Base-by-base conservation (phyloP, 306 rosid species). In the Cucurbita pepo region DNA sequence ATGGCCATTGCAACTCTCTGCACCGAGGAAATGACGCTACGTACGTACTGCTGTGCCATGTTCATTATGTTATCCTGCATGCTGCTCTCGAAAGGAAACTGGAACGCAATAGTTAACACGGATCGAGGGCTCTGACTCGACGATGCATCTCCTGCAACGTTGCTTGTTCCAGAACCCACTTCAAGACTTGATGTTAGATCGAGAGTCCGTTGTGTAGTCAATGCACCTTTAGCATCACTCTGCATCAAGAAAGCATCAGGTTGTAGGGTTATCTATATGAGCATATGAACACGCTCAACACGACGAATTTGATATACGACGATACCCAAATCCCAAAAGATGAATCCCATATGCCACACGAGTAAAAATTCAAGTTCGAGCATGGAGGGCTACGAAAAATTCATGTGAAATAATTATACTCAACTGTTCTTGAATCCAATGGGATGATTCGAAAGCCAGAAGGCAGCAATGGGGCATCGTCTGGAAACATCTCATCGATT, bases 381-480 rank as follows among this genome's bases (percentile, higher is more conserved):
- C 22, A 47, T 5, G 10, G 44, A 25, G 16, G 36, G 52, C 5
- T 41, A 71, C 40, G 0, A 43, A 12, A 54, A 22, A 38, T 1
- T 10, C 44, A 73, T 48, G 12, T 50, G 57, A 60, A 45, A 76
- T 75, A 25, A 69, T 34, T 21, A 53, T 54, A 89, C 98, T 86
- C 83, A 87, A 94, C 99, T 91, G 97, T 69, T 95, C 88, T 86
- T 55, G 99, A 81, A 75, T 91, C 99, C 82, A 95, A 78, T 0
- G 97, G 95, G 44, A 95, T 88, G 76, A 95, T 88, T 61, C 97
- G 97, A 77, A 95, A 95, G 72, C 99, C 99, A 56, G 99, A 95
- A 16, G 99, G 99, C 48, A 95, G 80, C 79, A 95, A 76, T 5
- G 90, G 91, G 61, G 96, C 92, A 84, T 89, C 92, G 40, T 92